Evolutionary conservation across 2,329 filamentous ascomycete species (phyloP).

Genomic region (Pseudogymnoascus sp.): DNA sequence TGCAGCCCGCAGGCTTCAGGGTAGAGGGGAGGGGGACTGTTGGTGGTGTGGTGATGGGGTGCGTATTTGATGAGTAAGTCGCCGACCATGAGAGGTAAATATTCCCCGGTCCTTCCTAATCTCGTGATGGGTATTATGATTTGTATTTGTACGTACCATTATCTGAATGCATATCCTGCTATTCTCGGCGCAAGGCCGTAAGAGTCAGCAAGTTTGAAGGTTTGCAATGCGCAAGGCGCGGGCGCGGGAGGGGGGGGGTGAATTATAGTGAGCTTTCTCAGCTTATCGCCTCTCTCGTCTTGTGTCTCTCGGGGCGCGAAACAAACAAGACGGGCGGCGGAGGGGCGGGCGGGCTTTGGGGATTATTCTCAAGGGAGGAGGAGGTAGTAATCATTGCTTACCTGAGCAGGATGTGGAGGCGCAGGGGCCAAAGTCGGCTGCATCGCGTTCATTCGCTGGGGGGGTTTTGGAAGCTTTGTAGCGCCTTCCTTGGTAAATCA

Average conservation of each 20-base stretch:
- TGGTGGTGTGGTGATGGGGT: not conserved
- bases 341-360: not conserved
- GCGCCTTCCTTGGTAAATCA: not conserved
- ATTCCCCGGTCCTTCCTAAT: not conserved
- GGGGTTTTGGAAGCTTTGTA: not conserved
- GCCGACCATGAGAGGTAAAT: not conserved
- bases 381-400: slow-evolving; percentile 11
- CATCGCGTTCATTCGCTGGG: slow-evolving; percentile 9
- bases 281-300: not conserved
- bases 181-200: not conserved
- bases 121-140: not conserved
- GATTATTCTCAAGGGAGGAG: not conserved
- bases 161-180: slow-evolving; percentile 12
- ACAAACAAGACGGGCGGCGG: not conserved
- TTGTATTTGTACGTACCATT: slow-evolving; percentile 10
- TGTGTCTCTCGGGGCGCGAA: not conserved
- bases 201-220: slow-evolving; percentile 10
- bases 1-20: not conserved
- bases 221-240: not conserved
- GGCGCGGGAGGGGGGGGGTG: slow-evolving; percentile 5
- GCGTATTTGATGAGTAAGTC: not conserved
- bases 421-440: slow-evolving; percentile 12
- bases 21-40: not conserved
- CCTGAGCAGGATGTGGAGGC: slow-evolving; percentile 12
- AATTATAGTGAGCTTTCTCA: slow-evolving; percentile 3